Conservation (phyloP, 2,329 filamentous ascomycete genomes). For the Trichoderma brevicompactum region DNA sequence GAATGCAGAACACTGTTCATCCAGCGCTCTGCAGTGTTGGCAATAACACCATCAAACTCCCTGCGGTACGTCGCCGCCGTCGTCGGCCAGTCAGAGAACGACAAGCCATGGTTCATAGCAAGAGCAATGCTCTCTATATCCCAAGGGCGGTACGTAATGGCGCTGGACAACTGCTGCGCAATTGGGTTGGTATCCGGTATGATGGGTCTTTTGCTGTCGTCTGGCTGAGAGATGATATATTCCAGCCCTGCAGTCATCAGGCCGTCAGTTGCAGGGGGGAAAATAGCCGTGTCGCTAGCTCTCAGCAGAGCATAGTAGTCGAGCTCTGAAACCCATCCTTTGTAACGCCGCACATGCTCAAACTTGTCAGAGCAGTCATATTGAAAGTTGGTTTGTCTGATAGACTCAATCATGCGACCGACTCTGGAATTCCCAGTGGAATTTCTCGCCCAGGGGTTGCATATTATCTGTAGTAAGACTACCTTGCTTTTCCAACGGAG, state of each 20-base stretch:
- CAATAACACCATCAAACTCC: slow-evolving; percentile 34
- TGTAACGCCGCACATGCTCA: slow-evolving; percentile 88
- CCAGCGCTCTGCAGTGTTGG: slow-evolving; percentile 3
- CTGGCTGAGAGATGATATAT: slow-evolving; percentile 88
- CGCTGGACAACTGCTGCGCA: slow-evolving; percentile 77
- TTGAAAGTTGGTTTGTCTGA: slow-evolving; percentile 76
- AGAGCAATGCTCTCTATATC: slow-evolving; percentile 81
- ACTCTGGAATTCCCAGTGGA: slow-evolving; percentile 78
- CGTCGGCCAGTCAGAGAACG: slow-evolving; percentile 69
- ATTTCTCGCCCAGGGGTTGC: slow-evolving; percentile 78
- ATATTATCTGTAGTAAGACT: slow-evolving; percentile 90
- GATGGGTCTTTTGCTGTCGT: slow-evolving; percentile 83
- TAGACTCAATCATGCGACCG: slow-evolving; percentile 83
- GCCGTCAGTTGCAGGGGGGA: slow-evolving; percentile 91
- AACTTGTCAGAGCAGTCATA: slow-evolving; percentile 80
- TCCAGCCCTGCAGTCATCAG: slow-evolving; percentile 97
- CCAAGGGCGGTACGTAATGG: slow-evolving; percentile 96
- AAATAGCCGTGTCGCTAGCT: slow-evolving; percentile 85
- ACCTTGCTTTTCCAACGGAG: slow-evolving; percentile 90
- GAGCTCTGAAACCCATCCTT: slow-evolving; percentile 83
- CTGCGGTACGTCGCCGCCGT: slow-evolving; percentile 64
- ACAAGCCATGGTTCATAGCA: slow-evolving; percentile 79
- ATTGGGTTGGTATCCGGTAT: slow-evolving; percentile 95
- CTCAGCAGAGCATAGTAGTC: slow-evolving; percentile 95
- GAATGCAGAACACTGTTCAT: neutral